These are phyloP conservation scores for Rhodotorula sp. DNA, from an alignment of 1,284 basidiomycete genomes.

Conservation along the genomic window DNA sequence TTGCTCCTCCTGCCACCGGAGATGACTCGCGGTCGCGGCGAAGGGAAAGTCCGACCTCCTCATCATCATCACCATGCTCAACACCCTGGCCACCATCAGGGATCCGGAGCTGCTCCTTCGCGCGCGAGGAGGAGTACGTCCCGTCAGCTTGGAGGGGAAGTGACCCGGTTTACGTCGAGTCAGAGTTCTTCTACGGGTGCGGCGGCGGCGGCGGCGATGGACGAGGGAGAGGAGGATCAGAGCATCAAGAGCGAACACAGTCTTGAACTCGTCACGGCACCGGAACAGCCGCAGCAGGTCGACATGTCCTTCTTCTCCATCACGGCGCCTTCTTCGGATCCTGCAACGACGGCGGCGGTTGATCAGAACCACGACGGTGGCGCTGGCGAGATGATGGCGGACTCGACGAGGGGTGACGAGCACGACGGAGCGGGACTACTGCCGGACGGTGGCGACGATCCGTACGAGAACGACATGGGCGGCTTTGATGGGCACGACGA, in stretches of 20 bases:
- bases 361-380: neutral
- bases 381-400: neutral
- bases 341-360: neutral
- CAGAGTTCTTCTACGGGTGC: neutral
- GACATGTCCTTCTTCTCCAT: neutral
- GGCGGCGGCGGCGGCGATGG: too few relatives aligned
- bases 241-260: neutral
- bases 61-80: neutral
- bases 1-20: conserved; percentile 20
- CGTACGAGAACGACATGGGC: conserved; percentile 4
- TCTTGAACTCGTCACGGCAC: neutral
- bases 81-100: too few relatives aligned
- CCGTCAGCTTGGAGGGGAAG: neutral
- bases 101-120: too few relatives aligned
- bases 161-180: neutral
- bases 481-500: conserved; percentile 7
- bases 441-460: neutral
- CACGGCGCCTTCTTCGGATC: neutral
- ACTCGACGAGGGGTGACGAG: neutral
- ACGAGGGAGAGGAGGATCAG: too few relatives aligned
- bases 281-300: neutral
- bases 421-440: neutral
- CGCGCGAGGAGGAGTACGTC: neutral
- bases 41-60: conserved; percentile 15
- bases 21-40: conserved; percentile 18